These are phyloP conservation scores for Cercospora sp. DNA, from an alignment of 2,329 filamentous ascomycete species.

Conservation along the genomic window DNA sequence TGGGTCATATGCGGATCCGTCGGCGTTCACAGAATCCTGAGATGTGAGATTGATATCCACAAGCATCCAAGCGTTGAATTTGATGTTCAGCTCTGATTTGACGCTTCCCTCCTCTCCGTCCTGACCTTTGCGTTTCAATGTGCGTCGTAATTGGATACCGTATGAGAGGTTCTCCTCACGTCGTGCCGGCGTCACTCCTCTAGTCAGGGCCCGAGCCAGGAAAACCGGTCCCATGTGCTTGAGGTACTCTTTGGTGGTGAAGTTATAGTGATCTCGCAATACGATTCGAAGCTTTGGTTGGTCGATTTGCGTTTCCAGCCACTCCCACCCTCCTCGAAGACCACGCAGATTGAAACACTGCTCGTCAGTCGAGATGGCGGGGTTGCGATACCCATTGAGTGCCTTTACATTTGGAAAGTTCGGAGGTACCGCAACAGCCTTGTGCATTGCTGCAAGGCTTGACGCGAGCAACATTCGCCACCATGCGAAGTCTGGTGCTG, in stretches of 20 bases:
- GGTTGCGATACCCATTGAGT: slow-evolving; percentile 42
- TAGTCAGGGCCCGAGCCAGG: slow-evolving; percentile 34
- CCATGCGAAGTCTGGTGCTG: slow-evolving; percentile 32
- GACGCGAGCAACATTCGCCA: not conserved
- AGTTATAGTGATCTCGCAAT: slow-evolving; percentile 42
- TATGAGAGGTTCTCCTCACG: slow-evolving; percentile 31
- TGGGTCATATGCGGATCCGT: slow-evolving; percentile 39
- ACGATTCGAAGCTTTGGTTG: slow-evolving; percentile 40
- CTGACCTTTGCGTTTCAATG: slow-evolving; percentile 29
- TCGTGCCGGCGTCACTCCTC: slow-evolving; percentile 17
- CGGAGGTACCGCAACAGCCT: slow-evolving; percentile 21
- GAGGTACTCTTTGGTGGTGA: slow-evolving; percentile 42
- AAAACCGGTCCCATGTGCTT: slow-evolving; percentile 43
- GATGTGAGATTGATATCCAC: slow-evolving; percentile 31
- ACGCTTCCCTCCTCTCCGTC: slow-evolving; percentile 26
- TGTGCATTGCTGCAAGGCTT: not conserved
- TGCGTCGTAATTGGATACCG: slow-evolving; percentile 37
- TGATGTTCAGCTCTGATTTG: slow-evolving; percentile 36
- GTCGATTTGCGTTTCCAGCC: slow-evolving; percentile 35
- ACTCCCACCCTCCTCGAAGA: slow-evolving; percentile 37
- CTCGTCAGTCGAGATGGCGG: slow-evolving; percentile 39
- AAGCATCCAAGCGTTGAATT: slow-evolving; percentile 40
- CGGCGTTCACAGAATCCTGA: slow-evolving; percentile 13
- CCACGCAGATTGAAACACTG: slow-evolving; percentile 34
- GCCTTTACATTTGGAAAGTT: slow-evolving; percentile 33